phyloP scores from a whole-genome alignment of 768 basidiomycete species.

The Termitomyces sp. region DNA sequence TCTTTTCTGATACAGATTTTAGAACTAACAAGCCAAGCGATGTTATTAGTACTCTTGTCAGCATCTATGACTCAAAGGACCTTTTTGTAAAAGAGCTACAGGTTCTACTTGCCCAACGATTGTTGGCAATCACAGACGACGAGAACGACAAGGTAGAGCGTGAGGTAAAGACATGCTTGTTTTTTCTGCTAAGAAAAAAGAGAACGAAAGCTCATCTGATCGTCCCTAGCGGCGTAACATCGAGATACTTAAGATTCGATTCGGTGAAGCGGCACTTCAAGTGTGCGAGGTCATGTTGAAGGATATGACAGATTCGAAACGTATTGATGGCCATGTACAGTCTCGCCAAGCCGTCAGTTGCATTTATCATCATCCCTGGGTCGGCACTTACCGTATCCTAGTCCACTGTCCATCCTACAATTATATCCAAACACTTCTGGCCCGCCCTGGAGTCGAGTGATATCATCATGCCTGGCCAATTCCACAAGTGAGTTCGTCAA shows the following conservation, averaged over 20 bases:
- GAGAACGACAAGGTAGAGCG: slow-evolving; percentile 74
- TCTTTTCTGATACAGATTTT: slow-evolving; percentile 55
- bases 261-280: slow-evolving; percentile 89
- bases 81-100: slow-evolving; percentile 96
- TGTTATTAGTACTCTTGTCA: slow-evolving; percentile 92
- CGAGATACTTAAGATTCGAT: slow-evolving; percentile 92
- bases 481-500: slow-evolving; percentile 68
- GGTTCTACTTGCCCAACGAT: slow-evolving; percentile 79
- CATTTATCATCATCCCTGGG: not conserved
- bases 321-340: slow-evolving; percentile 86
- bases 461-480: slow-evolving; percentile 80
- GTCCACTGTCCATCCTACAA: slow-evolving; percentile 78
- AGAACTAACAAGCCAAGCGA: slow-evolving; percentile 88
- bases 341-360: slow-evolving; percentile 55
- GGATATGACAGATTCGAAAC: slow-evolving; percentile 92
- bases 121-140: slow-evolving; percentile 77
- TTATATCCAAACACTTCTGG: slow-evolving; percentile 96
- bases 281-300: slow-evolving; percentile 98
- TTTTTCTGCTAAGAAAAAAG: not conserved
- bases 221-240: slow-evolving; percentile 73
- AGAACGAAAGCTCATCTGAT: not conserved
- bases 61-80: slow-evolving; percentile 96
- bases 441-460: slow-evolving; percentile 72
- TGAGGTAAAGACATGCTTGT: slow-evolving; percentile 32
- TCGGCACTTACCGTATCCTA: slow-evolving; percentile 18